Evolutionary conservation across 495 filamentous ascomycete genomes (phyloP).

Genomic region (Corynascus novoguineensis): DNA sequence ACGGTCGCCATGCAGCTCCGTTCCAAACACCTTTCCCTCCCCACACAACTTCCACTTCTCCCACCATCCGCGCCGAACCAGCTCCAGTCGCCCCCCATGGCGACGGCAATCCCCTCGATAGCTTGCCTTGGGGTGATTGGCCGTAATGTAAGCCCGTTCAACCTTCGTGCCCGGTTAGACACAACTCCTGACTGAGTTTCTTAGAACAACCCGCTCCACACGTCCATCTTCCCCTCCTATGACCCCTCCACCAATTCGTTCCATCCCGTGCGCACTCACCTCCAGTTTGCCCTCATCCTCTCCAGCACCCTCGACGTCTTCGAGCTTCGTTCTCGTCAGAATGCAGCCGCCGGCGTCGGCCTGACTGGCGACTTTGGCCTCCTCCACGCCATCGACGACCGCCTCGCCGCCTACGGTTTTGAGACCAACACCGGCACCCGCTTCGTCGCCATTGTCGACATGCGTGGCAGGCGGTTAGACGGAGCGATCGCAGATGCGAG

Average conservation of each 20-base stretch:
- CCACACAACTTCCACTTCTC: background rate
- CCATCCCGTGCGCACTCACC: slow-evolving; percentile 50
- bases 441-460: slow-evolving; percentile 82
- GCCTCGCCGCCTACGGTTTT: slow-evolving; percentile 87
- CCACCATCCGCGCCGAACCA: background rate
- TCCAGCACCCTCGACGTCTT: slow-evolving; percentile 91
- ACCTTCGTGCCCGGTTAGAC: background rate
- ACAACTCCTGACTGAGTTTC: background rate
- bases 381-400: slow-evolving; percentile 87
- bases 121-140: slow-evolving; percentile 92
- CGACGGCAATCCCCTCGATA: slow-evolving; percentile 60
- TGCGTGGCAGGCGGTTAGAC: slow-evolving; percentile 55
- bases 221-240: slow-evolving; percentile 77
- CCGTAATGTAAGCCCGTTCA: slow-evolving; percentile 57
- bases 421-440: slow-evolving; percentile 94
- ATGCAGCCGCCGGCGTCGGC: slow-evolving; percentile 50
- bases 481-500: slow-evolving; percentile 14
- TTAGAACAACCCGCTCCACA: slow-evolving; percentile 94
- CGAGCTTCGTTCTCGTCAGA: slow-evolving; percentile 65
- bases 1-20: background rate
- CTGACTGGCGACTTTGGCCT: slow-evolving; percentile 78
- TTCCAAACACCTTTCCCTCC: background rate
- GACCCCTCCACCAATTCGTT: slow-evolving; percentile 39
- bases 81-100: slow-evolving; percentile 30
- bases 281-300: slow-evolving; percentile 88